phyloP scores from a whole-genome alignment of 2,329 filamentous ascomycete genomes.

The Epichloe gansuensis region DNA sequence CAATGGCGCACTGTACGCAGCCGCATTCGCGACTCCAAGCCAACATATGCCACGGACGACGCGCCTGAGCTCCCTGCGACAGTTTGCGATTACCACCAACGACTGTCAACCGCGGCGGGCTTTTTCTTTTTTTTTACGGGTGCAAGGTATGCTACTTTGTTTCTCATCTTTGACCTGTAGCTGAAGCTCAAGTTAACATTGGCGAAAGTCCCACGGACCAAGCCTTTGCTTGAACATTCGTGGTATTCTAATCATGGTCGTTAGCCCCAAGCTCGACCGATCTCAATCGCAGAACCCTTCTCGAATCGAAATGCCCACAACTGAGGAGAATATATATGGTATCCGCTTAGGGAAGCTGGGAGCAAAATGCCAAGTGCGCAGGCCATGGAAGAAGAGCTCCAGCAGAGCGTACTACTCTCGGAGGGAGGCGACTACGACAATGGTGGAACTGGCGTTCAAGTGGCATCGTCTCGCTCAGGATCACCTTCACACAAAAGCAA shows the following conservation, averaged over 20 bases:
- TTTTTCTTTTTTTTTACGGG: neutral
- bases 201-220: constrained; percentile 4
- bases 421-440: constrained; percentile 34
- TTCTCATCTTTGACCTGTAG: neutral
- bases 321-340: constrained; percentile 7
- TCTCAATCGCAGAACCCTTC: constrained; percentile 11
- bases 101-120: constrained; percentile 1
- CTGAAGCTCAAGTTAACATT: constrained; percentile 4
- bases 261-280: constrained; percentile 12
- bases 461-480: neutral
- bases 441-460: constrained; percentile 14
- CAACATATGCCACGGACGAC: neutral
- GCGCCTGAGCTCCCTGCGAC: neutral
- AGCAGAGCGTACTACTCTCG: constrained; percentile 41
- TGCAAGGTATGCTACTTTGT: constrained; percentile 1
- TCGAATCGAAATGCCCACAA: constrained; percentile 19
- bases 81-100: neutral
- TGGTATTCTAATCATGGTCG: constrained; percentile 11
- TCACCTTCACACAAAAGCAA: constrained; percentile 9
- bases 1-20: constrained; percentile 6
- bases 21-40: constrained; percentile 1
- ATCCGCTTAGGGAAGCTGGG: constrained; percentile 14
- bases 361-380: constrained; percentile 38
- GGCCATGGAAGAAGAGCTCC: constrained; percentile 45
- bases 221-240: constrained; percentile 6